Conservation (phyloP, 192 early-diverging fungal genomes). For the Piromyces finnis region DNA sequence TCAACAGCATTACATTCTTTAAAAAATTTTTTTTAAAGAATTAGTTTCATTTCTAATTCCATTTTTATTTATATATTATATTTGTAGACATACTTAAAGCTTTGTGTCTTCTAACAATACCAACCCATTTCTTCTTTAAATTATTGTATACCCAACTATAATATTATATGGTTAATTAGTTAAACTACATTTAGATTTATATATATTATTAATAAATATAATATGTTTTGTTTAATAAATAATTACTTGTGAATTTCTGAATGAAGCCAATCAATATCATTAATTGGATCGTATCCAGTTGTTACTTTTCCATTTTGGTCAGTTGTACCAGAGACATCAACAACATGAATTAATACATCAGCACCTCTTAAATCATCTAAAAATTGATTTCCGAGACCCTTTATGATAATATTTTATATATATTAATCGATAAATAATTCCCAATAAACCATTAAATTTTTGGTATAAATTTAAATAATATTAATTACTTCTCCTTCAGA, state of each 20-base stretch:
- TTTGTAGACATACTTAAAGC: background rate
- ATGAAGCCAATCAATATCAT: constrained; percentile 68
- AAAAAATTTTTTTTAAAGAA: background rate
- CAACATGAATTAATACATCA: constrained; percentile 64
- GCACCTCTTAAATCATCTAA: constrained; percentile 62
- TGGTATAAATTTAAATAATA: no score
- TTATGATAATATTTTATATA: no score
- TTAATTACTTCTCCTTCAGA: constrained; percentile 39
- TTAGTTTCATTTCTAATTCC: no score
- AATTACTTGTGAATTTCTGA: constrained; percentile 43
- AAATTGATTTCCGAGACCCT: constrained; percentile 62
- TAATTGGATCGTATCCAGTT: constrained; percentile 60
- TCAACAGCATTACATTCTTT: constrained; percentile 23
- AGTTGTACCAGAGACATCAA: constrained; percentile 68
- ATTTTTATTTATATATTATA: no score
- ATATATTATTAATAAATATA: no score
- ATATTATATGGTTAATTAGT: background rate
- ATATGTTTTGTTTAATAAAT: background rate
- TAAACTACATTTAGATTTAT: no score
- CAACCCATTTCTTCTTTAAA: constrained; percentile 44
- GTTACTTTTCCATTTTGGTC: constrained; percentile 60
- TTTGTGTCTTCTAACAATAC: constrained; percentile 44
- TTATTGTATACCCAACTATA: constrained; percentile 48
- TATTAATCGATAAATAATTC: no score
- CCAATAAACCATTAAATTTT: no score